Conservation (phyloP, 768 basidiomycete species). For the Calocybe cyanea region DNA sequence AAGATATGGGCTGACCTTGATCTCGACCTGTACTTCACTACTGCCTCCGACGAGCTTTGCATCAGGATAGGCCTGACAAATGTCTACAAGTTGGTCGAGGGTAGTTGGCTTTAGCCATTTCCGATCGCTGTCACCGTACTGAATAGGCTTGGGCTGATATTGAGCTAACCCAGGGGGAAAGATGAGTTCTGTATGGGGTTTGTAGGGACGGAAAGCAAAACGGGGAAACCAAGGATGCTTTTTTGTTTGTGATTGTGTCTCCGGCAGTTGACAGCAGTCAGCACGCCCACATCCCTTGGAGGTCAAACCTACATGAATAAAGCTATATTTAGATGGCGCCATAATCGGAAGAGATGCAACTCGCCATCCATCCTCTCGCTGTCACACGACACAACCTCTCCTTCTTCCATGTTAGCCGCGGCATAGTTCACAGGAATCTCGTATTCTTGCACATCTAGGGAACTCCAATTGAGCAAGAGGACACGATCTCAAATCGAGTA, state of each 20-base stretch:
- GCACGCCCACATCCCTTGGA: constrained; percentile 14
- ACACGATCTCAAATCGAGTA: background rate
- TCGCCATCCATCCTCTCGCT: too few relatives aligned
- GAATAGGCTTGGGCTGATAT: constrained; percentile 8
- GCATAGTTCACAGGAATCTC: constrained; percentile 12
- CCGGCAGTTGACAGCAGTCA: constrained; percentile 15
- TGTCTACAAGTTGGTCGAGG: constrained; percentile 10
- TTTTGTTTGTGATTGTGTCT: constrained; percentile 1
- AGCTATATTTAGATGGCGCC: background rate
- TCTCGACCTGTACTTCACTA: constrained; percentile 15
- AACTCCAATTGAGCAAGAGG: background rate
- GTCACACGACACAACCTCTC: constrained; percentile 9
- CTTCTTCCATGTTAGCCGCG: constrained; percentile 13
- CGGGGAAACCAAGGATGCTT: constrained; percentile 14
- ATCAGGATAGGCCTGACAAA: constrained; percentile 3
- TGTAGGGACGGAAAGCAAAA: constrained; percentile 14
- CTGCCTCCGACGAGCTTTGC: constrained; percentile 15
- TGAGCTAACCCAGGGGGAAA: constrained; percentile 11
- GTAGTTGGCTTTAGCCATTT: constrained; percentile 12
- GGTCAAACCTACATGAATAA: background rate
- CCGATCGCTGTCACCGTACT: constrained; percentile 12
- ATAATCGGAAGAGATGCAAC: background rate
- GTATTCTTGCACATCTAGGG: constrained; percentile 2
- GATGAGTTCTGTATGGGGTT: constrained; percentile 14
- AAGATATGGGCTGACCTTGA: constrained; percentile 7